Evolutionary conservation across 345 rosid species (phyloP), one percentile per base, ranked within the genome.

Genomic region (Brassica carinata): DNA sequence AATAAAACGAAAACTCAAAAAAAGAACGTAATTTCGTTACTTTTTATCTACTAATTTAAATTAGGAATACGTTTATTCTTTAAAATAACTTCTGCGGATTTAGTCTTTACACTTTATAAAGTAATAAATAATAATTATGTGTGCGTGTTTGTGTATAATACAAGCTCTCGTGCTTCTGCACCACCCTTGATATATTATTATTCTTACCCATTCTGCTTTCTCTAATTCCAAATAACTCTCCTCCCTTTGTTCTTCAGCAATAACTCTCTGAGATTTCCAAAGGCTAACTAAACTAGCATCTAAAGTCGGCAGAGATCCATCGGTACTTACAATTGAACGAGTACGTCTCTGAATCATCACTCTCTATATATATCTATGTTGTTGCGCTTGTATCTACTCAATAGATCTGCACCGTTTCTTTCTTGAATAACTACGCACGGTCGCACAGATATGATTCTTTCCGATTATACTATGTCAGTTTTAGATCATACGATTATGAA

Each of bases 81-180:
- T 53, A 63, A 69, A 75, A 75, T 64, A 61, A 36, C 71, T 80
- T 80, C 9, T 64, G 72, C 72, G 61, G 80, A 75, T 81, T 81
- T 80, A 38, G 36, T 68, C 75, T 77, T 74, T 73, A 19, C 83
- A 79, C 76, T 72, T 36, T 75, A 69, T 2, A 53, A 80, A 26
- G 29, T 30, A 80, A 23, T 17, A 80, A 14, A 14, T 51, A 51
- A 53, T 53, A 31, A 17, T 5, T 67, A 48, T 14, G 36, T 67
- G 23, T 72, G 75, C 66, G 45, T 66, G 71, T 36, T 8, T 75
- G 58, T 64, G 40, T 79, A 30, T 74, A 64, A 6, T 34, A 75
- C 29, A 71, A 57, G 73, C 43, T 64, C 83, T 80, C 71, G 14
- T 80, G 83, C 80, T 81, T 75, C 67, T 81, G 83, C 83, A 75